Evolutionary conservation across 2,329 filamentous ascomycete species (phyloP).

Genomic region (Calonectria ilicicola): DNA sequence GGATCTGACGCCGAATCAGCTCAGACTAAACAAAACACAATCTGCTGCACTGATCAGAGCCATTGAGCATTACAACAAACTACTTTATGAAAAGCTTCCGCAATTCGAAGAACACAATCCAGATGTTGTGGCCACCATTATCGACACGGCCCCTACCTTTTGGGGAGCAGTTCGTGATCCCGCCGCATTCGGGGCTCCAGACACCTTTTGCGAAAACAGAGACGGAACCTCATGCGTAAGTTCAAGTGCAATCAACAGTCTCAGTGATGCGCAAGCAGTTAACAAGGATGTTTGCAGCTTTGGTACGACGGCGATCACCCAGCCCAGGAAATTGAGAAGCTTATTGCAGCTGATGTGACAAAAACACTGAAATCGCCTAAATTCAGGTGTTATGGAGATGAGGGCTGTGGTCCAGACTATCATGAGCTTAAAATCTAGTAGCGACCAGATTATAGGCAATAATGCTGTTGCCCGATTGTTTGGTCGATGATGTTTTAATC

Average conservation of each 20-base stretch:
- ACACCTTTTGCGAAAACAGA: neutral
- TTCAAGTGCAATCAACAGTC: fast-evolving
- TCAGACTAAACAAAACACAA: neutral
- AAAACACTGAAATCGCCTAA: neutral
- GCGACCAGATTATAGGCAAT: no score
- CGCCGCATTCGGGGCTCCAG: neutral
- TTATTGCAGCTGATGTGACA: neutral
- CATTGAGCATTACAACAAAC: neutral
- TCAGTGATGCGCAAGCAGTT: neutral
- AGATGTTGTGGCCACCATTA: neutral
- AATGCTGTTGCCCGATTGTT: no score
- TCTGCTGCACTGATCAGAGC: neutral
- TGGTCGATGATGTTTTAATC: no score
- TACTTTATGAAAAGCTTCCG: neutral
- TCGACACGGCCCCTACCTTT: neutral
- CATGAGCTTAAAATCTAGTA: neutral
- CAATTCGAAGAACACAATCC: neutral
- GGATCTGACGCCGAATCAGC: neutral
- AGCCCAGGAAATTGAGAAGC: neutral
- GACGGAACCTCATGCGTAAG: neutral
- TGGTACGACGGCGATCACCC: neutral
- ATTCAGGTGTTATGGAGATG: neutral
- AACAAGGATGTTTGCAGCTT: neutral
- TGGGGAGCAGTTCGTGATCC: neutral
- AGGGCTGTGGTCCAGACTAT: neutral